Evolutionary conservation across 2,329 filamentous ascomycete species (phyloP), one percentile per base, ranked within the genome.

Genomic region (Pyrenophora graminea): DNA sequence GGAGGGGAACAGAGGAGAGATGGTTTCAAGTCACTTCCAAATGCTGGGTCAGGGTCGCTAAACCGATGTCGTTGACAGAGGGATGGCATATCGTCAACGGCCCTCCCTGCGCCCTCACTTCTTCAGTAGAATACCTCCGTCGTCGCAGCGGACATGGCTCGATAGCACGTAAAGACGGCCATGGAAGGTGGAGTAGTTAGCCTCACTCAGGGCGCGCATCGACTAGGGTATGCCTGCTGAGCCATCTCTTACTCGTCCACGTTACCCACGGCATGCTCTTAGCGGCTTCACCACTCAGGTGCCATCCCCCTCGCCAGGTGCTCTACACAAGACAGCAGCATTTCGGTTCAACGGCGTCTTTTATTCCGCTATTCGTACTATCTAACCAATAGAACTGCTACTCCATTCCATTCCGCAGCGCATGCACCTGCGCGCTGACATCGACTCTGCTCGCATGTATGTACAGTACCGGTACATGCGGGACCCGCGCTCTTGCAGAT

Each of bases 241-340:
- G 44, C 40, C 47, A 59, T 67, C 51, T 68, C 51, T 66, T 55
- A 69, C 64, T 68, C 55, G 64, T 68, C 68, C 68, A 72, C 67
- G 69, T 69, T 68, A 66, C 56, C 62, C 55, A 49, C 48, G 43
- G 53, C 43, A 41, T 56, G 45, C 57, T 56, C 56, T 58, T 67
- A 60, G 59, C 58, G 62, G 58, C 58, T 61, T 39, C 44, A 51
- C 48, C 49, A 50, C 61, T 53, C 27, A 30, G 27, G 7, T 30
- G 27, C 27, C 27, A 30, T 30, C 42, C 52, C 39, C 39, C 39
- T 47, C 53, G 39, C 44, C 33, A 38, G 18, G 39, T 23, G 27
- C 44, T 41, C 34, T 51, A 51, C 56, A 61, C 49, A 50, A 37
- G 48, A 43, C 49, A 55, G 43, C 41, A 51, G 44, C 38, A 57